Percentiles rank a stretch among this genome's conserved stretches.
These are phyloP conservation scores for Saturnispora kantuleensis DNA, from an alignment of 805 yeast genomes.

Conservation along the genomic window DNA sequence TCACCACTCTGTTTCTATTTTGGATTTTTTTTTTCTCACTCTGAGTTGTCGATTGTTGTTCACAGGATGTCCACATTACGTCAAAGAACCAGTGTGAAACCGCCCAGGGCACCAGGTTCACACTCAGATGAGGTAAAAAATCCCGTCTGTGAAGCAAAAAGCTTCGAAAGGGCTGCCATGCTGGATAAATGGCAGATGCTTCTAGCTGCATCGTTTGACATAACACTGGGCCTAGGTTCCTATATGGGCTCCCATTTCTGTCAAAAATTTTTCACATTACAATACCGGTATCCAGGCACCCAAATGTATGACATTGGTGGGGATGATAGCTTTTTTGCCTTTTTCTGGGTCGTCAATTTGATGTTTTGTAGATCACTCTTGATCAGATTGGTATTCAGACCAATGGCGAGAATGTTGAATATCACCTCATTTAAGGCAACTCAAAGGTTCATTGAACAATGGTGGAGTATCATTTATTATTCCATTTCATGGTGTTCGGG, in stretches of 20 bases:
- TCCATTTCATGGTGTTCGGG: constrained; percentile 47
- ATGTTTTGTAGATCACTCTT: constrained; percentile 50
- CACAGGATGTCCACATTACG: not conserved
- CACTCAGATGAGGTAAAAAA: not conserved
- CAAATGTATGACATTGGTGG: constrained; percentile 43
- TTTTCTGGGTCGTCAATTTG: constrained; percentile 44
- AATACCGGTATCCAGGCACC: constrained; percentile 26
- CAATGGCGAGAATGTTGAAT: constrained; percentile 39
- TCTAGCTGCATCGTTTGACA: constrained; percentile 14
- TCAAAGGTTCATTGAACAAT: constrained; percentile 76
- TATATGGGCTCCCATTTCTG: constrained; percentile 18
- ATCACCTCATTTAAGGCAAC: constrained; percentile 42
- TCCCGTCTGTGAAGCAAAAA: not conserved
- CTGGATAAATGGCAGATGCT: constrained; percentile 17
- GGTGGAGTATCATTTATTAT: constrained; percentile 65
- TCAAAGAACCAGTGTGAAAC: not conserved
- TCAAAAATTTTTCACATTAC: constrained; percentile 32
- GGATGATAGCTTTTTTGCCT: constrained; percentile 45
- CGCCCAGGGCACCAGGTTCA: not conserved
- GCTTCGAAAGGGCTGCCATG: constrained; percentile 10
- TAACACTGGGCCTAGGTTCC: constrained; percentile 13
- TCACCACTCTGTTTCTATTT: not conserved
- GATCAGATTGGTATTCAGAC: constrained; percentile 49
- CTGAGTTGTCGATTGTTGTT: not conserved
- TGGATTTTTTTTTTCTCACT: not conserved